A percentile compares a stretch with the other conserved stretches of the same genome.
phyloP scores from a whole-genome alignment of 2,329 filamentous ascomycete genomes.

The Sordariomycetes sp. region DNA sequence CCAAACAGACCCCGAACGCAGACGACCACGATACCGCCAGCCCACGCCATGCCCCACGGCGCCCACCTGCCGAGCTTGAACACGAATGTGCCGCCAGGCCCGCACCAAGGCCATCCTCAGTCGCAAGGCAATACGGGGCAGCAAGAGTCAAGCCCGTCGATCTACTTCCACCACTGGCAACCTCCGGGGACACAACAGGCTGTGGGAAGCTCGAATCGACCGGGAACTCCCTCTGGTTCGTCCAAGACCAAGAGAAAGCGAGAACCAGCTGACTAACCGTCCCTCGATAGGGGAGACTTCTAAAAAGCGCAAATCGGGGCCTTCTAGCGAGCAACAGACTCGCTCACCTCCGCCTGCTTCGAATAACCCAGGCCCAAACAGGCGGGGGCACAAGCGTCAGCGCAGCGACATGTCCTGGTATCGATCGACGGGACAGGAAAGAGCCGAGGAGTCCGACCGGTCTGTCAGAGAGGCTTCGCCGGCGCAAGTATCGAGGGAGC shows the following conservation, averaged over 20 bases:
- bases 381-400: slow-evolving; percentile 23
- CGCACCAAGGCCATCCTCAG: slow-evolving; percentile 34
- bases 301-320: slow-evolving; percentile 9
- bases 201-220: slow-evolving; percentile 48
- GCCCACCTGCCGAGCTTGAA: slow-evolving; percentile 30
- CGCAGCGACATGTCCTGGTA: slow-evolving; percentile 27
- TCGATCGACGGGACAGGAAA: slow-evolving; percentile 11
- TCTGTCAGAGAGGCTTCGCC: slow-evolving; percentile 7
- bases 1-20: slow-evolving; percentile 41
- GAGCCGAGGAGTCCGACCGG: slow-evolving; percentile 11
- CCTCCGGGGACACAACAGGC: slow-evolving; percentile 47
- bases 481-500: slow-evolving; percentile 11
- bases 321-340: slow-evolving; percentile 16
- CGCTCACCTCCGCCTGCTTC: slow-evolving; percentile 22
- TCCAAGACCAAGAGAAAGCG: slow-evolving; percentile 43
- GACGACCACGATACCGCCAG: slow-evolving; percentile 31
- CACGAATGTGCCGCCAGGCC: slow-evolving; percentile 26
- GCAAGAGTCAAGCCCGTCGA: slow-evolving; percentile 61
- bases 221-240: slow-evolving; percentile 68
- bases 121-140: slow-evolving; percentile 45
- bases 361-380: slow-evolving; percentile 9
- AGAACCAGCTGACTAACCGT: slow-evolving; percentile 30
- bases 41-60: slow-evolving; percentile 22
- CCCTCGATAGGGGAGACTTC: slow-evolving; percentile 47
- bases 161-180: slow-evolving; percentile 92